Evolutionary conservation across 2,329 filamentous ascomycete species (phyloP).

Genomic region (Venturiaceae sp.): DNA sequence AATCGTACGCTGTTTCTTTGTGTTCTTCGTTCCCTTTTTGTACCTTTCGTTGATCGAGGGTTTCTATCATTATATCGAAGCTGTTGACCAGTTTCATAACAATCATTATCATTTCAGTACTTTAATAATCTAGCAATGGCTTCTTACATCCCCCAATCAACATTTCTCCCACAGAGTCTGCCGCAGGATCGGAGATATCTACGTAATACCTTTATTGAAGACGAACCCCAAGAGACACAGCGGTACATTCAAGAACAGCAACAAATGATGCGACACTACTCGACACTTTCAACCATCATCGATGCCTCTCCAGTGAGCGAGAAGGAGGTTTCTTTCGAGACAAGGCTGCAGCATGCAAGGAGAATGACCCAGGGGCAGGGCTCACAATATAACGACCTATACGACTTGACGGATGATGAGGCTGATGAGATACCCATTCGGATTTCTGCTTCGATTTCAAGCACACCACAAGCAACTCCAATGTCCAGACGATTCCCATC

Average conservation of each 20-base stretch:
- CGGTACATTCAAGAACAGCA: neutral
- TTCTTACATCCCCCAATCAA: conserved; percentile 13
- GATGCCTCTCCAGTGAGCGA: conserved; percentile 32
- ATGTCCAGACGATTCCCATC: conserved; percentile 44
- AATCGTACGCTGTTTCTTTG: neutral
- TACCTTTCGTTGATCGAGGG: conserved; percentile 36
- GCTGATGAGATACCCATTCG: conserved; percentile 43
- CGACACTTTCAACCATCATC: conserved; percentile 3
- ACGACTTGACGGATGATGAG: conserved; percentile 78
- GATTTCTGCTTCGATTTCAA: conserved; percentile 19
- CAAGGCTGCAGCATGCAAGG: conserved; percentile 34
- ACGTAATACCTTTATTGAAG: conserved; percentile 59
- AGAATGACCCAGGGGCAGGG: neutral
- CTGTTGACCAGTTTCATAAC: conserved; percentile 33
- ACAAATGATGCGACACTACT: conserved; percentile 3
- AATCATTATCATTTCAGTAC: conserved; percentile 16
- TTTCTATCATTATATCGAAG: conserved; percentile 12
- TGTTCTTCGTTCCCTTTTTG: neutral
- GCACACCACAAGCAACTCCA: conserved; percentile 15
- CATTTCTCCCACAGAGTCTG: conserved; percentile 17
- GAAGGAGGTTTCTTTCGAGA: conserved; percentile 62
- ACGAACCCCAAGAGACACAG: conserved; percentile 23
- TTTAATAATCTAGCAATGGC: conserved; percentile 14
- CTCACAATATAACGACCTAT: conserved; percentile 64
- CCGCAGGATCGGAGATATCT: conserved; percentile 24